These are phyloP conservation scores for Syzygium oleosum DNA, from an alignment of 345 rosid species.

Conservation along the genomic window DNA sequence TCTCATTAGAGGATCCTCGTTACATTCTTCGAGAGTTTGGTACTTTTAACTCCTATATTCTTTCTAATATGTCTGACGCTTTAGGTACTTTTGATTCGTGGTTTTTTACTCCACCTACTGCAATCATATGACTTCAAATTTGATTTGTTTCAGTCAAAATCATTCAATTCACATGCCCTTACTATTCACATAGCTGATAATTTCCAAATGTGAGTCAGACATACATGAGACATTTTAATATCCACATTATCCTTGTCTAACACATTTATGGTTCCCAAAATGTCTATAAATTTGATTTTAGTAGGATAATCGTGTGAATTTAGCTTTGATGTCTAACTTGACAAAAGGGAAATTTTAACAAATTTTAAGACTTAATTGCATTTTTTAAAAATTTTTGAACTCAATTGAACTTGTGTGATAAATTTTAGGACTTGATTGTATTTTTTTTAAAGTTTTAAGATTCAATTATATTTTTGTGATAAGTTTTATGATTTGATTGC, in stretches of 20 bases:
- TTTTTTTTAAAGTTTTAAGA: no score
- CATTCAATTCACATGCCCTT: not conserved
- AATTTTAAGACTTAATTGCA: no score
- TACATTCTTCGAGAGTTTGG: not conserved
- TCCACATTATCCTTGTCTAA: not conserved
- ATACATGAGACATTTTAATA: not conserved
- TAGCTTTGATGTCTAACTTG: not conserved
- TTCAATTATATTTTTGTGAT: no score
- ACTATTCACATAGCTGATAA: not conserved
- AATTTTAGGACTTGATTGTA: no score
- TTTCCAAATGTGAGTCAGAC: not conserved
- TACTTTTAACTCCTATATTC: no score
- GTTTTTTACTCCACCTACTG: not conserved
- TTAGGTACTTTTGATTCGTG: not conserved
- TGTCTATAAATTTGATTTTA: not conserved
- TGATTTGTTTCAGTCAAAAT: not conserved
- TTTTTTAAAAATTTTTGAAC: fast-evolving
- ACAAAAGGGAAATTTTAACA: no score
- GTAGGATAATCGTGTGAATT: not conserved
- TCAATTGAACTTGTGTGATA: no score
- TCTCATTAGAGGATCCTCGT: not conserved
- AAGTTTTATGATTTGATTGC: no score
- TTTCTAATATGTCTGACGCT: no score
- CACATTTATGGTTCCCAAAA: not conserved
- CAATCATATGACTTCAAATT: not conserved